A percentile compares a stretch with the other conserved stretches of the same genome.
phyloP scores from a whole-genome alignment of 768 basidiomycete genomes.

The Chiua virens region DNA sequence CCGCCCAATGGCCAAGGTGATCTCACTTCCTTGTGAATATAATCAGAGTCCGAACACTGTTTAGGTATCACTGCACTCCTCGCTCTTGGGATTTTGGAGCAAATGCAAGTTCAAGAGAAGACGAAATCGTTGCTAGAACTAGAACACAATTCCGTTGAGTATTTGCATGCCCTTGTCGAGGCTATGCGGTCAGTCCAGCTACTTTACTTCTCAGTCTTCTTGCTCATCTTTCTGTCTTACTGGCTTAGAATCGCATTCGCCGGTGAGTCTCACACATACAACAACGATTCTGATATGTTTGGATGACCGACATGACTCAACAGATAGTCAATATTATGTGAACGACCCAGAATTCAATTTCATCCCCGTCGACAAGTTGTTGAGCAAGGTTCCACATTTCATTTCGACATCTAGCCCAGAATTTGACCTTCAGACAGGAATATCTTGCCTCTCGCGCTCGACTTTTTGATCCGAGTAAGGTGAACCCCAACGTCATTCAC shows the following conservation, averaged over 20 bases:
- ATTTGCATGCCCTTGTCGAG: slow-evolving; percentile 86
- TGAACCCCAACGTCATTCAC: slow-evolving; percentile 65
- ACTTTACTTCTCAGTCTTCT: not conserved
- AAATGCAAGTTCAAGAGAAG: slow-evolving; percentile 72
- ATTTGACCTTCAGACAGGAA: slow-evolving; percentile 47
- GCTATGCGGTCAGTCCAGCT: slow-evolving; percentile 60
- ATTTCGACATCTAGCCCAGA: not conserved
- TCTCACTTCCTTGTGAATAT: not conserved
- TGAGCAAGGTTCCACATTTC: slow-evolving; percentile 65
- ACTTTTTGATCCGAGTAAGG: slow-evolving; percentile 69
- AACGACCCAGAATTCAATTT: slow-evolving; percentile 80
- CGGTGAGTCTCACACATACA: slow-evolving; percentile 43
- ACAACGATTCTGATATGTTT: not conserved
- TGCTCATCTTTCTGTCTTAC: slow-evolving; percentile 1
- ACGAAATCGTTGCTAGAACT: slow-evolving; percentile 69
- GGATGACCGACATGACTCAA: not conserved
- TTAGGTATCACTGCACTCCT: slow-evolving; percentile 87
- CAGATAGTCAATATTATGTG: slow-evolving; percentile 89
- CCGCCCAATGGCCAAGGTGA: slow-evolving; percentile 94
- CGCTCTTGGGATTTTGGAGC: slow-evolving; percentile 90
- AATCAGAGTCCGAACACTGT: not conserved
- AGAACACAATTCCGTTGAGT: slow-evolving; percentile 89
- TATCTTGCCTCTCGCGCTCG: slow-evolving; percentile 81
- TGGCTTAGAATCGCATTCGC: slow-evolving; percentile 64
- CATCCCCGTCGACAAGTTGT: slow-evolving; percentile 76